These are phyloP conservation scores for Wickerhamiella occidentalis DNA, from an alignment of 805 yeast genomes.

Conservation along the genomic window DNA sequence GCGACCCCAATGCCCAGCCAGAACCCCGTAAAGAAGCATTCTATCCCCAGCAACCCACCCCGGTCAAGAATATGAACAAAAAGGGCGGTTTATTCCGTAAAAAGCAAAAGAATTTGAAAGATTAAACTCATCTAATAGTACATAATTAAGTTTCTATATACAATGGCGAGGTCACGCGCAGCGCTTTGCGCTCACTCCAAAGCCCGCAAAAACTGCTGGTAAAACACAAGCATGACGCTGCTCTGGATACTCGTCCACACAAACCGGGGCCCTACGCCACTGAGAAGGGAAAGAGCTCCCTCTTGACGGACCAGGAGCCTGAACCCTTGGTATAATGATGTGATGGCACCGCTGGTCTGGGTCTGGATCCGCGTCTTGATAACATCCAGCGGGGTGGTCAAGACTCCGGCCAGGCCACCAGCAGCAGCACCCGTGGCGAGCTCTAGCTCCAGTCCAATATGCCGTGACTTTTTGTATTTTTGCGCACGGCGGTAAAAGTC, in stretches of 20 bases:
- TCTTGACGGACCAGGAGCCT: slow-evolving; percentile 51
- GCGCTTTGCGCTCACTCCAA: no score
- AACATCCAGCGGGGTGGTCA: slow-evolving; percentile 88
- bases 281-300: slow-evolving; percentile 68
- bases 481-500: slow-evolving; percentile 34
- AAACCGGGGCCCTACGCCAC: slow-evolving; percentile 93
- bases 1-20: slow-evolving; percentile 30
- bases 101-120: slow-evolving; percentile 35
- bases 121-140: background rate
- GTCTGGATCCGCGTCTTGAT: slow-evolving; percentile 90
- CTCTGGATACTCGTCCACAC: slow-evolving; percentile 96
- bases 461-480: slow-evolving; percentile 21
- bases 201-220: slow-evolving; percentile 60
- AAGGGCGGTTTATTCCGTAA: slow-evolving; percentile 73
- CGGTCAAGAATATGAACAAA: slow-evolving; percentile 43
- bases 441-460: slow-evolving; percentile 40
- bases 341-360: slow-evolving; percentile 36
- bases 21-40: slow-evolving; percentile 26
- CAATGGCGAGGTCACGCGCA: no score
- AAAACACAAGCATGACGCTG: slow-evolving; percentile 80
- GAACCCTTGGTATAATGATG: slow-evolving; percentile 42
- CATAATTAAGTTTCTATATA: background rate
- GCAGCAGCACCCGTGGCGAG: slow-evolving; percentile 87
- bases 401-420: slow-evolving; percentile 79
- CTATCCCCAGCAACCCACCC: slow-evolving; percentile 35